Evolutionary conservation across 2,329 filamentous ascomycete species (phyloP).

Genomic region (Penicillium sp.): DNA sequence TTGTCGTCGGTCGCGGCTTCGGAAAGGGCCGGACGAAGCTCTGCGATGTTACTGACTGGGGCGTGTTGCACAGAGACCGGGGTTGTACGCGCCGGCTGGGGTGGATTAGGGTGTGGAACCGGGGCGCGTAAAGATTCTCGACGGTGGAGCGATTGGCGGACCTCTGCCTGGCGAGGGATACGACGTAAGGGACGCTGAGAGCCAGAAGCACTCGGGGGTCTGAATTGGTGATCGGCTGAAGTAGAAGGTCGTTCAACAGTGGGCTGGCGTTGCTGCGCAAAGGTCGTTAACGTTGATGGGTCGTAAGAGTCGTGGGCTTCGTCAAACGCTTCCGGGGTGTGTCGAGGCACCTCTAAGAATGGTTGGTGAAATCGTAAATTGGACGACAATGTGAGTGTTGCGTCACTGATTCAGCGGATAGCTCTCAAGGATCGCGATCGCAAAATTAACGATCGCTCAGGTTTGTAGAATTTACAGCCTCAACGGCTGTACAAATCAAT

Average conservation of each 20-base stretch:
- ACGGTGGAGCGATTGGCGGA: constrained; percentile 39
- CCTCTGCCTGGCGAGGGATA: constrained; percentile 50
- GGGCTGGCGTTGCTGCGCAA: constrained; percentile 48
- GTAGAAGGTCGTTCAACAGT: constrained; percentile 41
- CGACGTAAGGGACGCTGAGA: constrained; percentile 54
- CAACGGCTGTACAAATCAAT: constrained; percentile 1
- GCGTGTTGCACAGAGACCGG: constrained; percentile 27
- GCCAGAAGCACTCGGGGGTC: constrained; percentile 53
- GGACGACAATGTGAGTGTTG: constrained; percentile 36
- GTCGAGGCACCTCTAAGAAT: constrained; percentile 45
- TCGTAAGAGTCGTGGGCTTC: constrained; percentile 56
- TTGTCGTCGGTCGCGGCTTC: constrained; percentile 35
- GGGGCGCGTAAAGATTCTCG: constrained; percentile 47
- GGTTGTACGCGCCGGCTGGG: constrained; percentile 26
- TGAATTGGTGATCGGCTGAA: constrained; percentile 38
- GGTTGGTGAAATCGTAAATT: constrained; percentile 23
- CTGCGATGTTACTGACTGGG: constrained; percentile 18
- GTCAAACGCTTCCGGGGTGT: constrained; percentile 45
- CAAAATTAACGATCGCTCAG: constrained; percentile 2
- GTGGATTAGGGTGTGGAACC: constrained; percentile 28
- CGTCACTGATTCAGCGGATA: constrained; percentile 15
- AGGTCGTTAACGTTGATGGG: constrained; percentile 44
- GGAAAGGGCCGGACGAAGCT: constrained; percentile 31
- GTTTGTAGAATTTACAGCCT: not conserved
- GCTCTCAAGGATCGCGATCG: constrained; percentile 18